Conservation (phyloP, 1,284 basidiomycete genomes). For the Moesziomyces sp. region DNA sequence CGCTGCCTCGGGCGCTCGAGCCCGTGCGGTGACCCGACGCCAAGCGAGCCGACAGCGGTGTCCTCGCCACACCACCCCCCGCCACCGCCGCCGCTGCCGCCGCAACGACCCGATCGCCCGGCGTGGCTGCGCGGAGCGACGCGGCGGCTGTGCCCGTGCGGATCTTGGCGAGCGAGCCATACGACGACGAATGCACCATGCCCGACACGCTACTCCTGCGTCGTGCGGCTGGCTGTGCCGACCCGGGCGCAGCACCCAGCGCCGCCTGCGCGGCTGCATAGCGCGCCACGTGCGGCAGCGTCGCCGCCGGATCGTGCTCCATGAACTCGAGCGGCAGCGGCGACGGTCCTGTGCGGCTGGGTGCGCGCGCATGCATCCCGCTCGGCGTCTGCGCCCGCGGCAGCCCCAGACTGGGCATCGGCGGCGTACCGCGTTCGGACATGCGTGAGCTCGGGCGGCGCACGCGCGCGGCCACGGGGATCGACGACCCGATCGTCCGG, state of each 20-base stretch:
- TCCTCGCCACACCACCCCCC: constrained; percentile 2
- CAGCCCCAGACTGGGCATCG: constrained; percentile 37
- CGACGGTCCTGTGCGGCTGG: constrained; percentile 19
- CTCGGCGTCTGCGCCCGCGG: constrained; percentile 38
- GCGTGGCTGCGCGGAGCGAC: constrained; percentile 20
- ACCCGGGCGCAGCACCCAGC: neutral
- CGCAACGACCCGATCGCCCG: neutral
- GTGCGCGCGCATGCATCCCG: constrained; percentile 10
- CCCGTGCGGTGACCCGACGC: constrained; percentile 20
- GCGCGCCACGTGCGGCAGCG: constrained; percentile 38
- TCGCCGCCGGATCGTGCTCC: constrained; percentile 55
- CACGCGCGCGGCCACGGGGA: constrained; percentile 58
- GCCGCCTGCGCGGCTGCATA: constrained; percentile 29
- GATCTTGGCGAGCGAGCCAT: constrained; percentile 36
- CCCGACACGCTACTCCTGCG: constrained; percentile 30
- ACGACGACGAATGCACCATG: constrained; percentile 20
- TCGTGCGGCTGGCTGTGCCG: constrained; percentile 16
- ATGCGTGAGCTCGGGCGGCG: constrained; percentile 49
- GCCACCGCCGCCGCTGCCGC: too few species aligned
- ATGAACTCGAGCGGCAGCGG: constrained; percentile 53
- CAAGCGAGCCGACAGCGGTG: constrained; percentile 27
- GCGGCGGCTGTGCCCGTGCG: constrained; percentile 10
- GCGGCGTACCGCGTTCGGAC: constrained; percentile 36
- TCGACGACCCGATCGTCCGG: constrained; percentile 49
- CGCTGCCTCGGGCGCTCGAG: constrained; percentile 23